These are phyloP conservation scores for Sarocladium strictum DNA, from an alignment of 2,329 filamentous ascomycete species.

Conservation along the genomic window DNA sequence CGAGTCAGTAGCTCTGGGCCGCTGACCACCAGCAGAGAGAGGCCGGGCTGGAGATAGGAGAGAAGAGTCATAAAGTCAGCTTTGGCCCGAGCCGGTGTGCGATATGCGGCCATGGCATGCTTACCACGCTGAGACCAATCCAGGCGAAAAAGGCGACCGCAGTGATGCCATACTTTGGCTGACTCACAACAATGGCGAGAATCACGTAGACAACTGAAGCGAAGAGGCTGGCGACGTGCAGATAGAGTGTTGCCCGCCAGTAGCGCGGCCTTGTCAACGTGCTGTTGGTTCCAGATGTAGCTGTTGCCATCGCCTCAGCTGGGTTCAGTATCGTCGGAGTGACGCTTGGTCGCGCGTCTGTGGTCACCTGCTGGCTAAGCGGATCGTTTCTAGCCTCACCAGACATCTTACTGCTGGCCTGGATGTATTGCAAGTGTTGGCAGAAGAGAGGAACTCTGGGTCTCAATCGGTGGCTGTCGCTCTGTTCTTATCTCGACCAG, in stretches of 20 bases:
- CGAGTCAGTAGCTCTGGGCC: not conserved
- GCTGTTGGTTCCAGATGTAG: not conserved
- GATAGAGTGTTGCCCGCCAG: not conserved
- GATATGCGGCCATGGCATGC: no score
- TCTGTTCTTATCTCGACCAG: no score
- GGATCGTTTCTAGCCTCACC: no score
- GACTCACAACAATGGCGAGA: not conserved
- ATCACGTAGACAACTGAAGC: not conserved
- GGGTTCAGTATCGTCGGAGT: no score
- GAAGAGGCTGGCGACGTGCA: not conserved
- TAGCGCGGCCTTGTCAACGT: not conserved
- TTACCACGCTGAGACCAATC: not conserved
- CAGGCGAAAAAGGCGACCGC: not conserved
- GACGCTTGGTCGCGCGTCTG: no score
- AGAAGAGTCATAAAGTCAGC: not conserved
- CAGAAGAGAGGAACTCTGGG: no score
- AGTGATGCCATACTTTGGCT: not conserved
- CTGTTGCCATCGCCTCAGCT: not conserved
- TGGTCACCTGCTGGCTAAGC: no score
- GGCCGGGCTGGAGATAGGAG: not conserved
- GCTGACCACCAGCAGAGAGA: not conserved
- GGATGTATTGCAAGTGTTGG: no score
- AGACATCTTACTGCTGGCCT: no score
- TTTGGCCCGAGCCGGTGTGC: no score
- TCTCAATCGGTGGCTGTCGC: no score